Evolutionary conservation across 371 early-diverging fungal species (phyloP).

Genomic region (Lichtheimia hyalospora): DNA sequence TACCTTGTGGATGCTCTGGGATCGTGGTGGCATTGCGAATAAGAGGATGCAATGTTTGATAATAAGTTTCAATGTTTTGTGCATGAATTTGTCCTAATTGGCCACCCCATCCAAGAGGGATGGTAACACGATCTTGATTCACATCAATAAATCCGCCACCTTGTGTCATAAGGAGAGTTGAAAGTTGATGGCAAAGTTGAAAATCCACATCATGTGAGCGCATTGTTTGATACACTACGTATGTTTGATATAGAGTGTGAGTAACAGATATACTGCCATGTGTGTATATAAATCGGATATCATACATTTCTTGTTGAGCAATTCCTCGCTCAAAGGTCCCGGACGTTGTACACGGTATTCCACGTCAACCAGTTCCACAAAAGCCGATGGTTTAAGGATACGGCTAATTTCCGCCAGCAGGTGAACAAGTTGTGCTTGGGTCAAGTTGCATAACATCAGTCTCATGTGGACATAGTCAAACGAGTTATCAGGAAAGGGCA

Average conservation of each 20-base stretch:
- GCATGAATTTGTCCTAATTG: conserved; percentile 27
- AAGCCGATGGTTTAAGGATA: conserved; percentile 54
- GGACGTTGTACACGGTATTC: conserved; percentile 47
- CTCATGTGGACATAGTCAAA: conserved; percentile 63
- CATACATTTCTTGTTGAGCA: conserved; percentile 41
- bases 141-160: conserved; percentile 23
- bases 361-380: conserved; percentile 52
- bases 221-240: conserved; percentile 17
- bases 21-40: conserved; percentile 5
- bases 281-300: too few species aligned
- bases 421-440: conserved; percentile 30
- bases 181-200: conserved; percentile 18
- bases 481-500: conserved; percentile 51
- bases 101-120: conserved; percentile 35
- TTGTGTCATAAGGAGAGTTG: conserved; percentile 28
- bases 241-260: neutral
- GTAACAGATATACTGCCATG: neutral
- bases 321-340: conserved; percentile 40
- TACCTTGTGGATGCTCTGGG: conserved; percentile 3
- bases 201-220: conserved; percentile 18
- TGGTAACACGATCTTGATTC: conserved; percentile 23
- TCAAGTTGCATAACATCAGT: conserved; percentile 39
- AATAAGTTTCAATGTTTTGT: conserved; percentile 16
- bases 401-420: conserved; percentile 39
- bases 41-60: conserved; percentile 19